A percentile compares a stretch with the other conserved stretches of the same genome.
Conservation (phyloP, 768 basidiomycete species). For the Rhodotorula babjevae region DNA sequence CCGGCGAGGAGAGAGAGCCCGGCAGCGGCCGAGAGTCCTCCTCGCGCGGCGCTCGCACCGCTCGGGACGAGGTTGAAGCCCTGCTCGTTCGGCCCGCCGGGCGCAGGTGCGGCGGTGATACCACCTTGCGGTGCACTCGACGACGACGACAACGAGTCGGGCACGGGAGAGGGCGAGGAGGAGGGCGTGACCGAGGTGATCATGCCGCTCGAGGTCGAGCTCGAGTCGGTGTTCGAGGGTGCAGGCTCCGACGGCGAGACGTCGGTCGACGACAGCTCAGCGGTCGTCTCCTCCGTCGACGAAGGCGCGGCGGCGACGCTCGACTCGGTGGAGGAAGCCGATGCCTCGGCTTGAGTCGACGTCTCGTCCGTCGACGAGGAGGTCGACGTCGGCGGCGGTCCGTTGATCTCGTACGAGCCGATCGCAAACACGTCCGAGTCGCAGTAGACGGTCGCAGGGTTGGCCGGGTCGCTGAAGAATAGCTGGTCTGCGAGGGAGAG, state of each 20-base stretch:
- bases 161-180: not conserved
- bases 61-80: slow-evolving; percentile 3
- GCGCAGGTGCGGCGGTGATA: not conserved
- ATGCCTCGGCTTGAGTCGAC: not conserved
- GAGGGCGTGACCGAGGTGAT: not conserved
- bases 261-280: no score
- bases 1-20: not conserved
- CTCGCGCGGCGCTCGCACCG: not conserved
- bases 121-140: not conserved
- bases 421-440: slow-evolving; percentile 28
- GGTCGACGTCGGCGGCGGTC: not conserved
- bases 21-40: not conserved
- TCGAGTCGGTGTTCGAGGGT: not conserved
- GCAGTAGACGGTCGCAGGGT: slow-evolving; percentile 17
- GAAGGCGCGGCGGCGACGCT: no score
- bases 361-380: not conserved
- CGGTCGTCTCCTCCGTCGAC: no score
- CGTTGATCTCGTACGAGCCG: not conserved
- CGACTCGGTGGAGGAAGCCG: no score
- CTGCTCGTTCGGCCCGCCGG: slow-evolving; percentile 11
- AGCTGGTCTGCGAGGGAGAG: slow-evolving; percentile 18
- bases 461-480: slow-evolving; percentile 25
- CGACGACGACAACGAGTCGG: not conserved
- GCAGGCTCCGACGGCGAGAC: not conserved
- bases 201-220: not conserved